Base-by-base conservation (phyloP, 148 eudicot species). In the Nepenthes mirabilis region DNA sequence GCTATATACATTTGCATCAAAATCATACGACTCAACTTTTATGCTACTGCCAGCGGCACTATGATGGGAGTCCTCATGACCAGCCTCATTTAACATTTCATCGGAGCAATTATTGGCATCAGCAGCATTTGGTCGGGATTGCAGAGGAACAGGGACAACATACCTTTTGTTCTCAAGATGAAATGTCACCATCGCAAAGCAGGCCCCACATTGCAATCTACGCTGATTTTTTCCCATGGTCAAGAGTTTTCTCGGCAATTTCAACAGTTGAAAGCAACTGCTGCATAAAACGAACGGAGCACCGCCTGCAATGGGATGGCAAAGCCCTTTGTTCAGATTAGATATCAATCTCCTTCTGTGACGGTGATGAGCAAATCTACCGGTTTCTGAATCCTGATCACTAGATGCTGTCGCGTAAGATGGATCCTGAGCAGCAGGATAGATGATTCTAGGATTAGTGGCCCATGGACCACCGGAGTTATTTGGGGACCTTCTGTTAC, bases 201-300 rank as follows among this genome's bases (percentile, higher is more conserved):
- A 90, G n/a, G 85, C 81, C 52, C 95, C 95, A 76, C 97, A 90
- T 67, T 69, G 75, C 64, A 87, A 40, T 54, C 63, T 74, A 34
- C 58, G 58, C 52, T 53, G 70, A 13, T 63, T 72, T 69, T 68
- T 75, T 43, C 56, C 68, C 59, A 56, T 53, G 32, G 55, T 57
- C 43, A 56, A 48, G 52, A 70, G 57, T 57, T 81, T 87, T 54
- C 59, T 68, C 32, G 91, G 82, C 57, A 90, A 56, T 71, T 68
- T 79, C 72, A 93, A 80, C 73, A 88, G 71, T 59, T 79, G 83
- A 61, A 80, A 88, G 77, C 98, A 93, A 13, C 65, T 79, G 60
- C 52, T 51, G 71, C 98, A 93, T 58, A 86, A 55, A 53, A 88
- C 62, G 67, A 88, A 83, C 13, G 98, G 98, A 33, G 96, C 81